Percentiles rank a stretch among this genome's conserved stretches.
Evolutionary conservation across 192 early-diverging fungal genomes (phyloP).

Genomic region (Spizellomyces sp.): DNA sequence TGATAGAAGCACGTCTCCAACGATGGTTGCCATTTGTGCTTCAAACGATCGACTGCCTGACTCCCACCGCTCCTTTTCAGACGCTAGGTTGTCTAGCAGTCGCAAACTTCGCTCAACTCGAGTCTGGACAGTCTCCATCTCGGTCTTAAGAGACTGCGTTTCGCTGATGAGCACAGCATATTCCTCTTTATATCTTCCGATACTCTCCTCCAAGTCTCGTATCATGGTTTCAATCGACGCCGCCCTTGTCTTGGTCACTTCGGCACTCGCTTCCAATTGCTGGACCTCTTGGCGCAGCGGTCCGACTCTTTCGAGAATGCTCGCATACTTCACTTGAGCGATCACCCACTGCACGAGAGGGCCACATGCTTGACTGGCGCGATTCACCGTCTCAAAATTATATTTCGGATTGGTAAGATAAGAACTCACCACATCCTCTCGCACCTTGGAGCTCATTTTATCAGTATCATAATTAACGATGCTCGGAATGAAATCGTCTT

Average conservation of each 20-base stretch:
- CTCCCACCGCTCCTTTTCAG: constrained; percentile 94
- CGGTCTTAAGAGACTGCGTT: constrained; percentile 83
- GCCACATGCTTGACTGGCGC: constrained; percentile 97
- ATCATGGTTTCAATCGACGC: constrained; percentile 78
- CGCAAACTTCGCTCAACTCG: constrained; percentile 91
- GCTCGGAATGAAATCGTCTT: constrained; percentile 96
- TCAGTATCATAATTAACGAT: constrained; percentile 97
- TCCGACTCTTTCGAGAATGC: constrained; percentile 93
- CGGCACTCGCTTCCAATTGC: constrained; percentile 77
- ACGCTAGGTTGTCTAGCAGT: constrained; percentile 84
- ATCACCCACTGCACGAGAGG: constrained; percentile 97
- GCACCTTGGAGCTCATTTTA: constrained; percentile 73
- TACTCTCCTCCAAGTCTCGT: constrained; percentile 79
- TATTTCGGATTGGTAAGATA: constrained; percentile 86
- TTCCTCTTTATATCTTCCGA: constrained; percentile 93
- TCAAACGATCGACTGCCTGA: constrained; percentile 86
- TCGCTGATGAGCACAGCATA: constrained; percentile 96
- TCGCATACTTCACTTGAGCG: constrained; percentile 92
- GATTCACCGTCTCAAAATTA: constrained; percentile 95
- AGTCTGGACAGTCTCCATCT: constrained; percentile 90
- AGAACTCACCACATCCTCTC: constrained; percentile 77
- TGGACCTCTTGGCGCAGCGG: constrained; percentile 93
- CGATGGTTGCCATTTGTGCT: constrained; percentile 95
- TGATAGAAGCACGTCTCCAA: constrained; percentile 92
- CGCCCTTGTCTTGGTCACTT: constrained; percentile 70